These are phyloP conservation scores for Lipomyces yamanashiensis DNA, from an alignment of 805 yeast species.

Conservation along the genomic window DNA sequence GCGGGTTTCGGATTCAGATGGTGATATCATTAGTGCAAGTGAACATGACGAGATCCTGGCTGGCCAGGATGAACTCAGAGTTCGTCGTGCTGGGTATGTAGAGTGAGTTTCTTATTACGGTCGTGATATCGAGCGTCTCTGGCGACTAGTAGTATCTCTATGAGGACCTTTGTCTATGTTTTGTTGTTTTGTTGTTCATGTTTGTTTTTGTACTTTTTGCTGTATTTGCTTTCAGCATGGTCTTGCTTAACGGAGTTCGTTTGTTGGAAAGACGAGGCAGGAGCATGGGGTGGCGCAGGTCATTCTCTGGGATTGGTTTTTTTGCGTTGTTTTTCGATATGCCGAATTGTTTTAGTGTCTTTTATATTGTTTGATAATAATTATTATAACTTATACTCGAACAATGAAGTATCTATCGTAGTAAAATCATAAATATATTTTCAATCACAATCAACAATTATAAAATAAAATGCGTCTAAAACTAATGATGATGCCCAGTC, in stretches of 20 bases:
- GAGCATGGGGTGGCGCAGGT: constrained; percentile 1
- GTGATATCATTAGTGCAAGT: background rate
- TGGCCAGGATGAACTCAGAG: constrained; percentile 12
- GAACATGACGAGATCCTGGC: constrained; percentile 3
- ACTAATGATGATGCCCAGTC: too few relatives aligned
- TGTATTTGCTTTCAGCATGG: background rate
- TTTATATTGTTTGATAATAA: too few relatives aligned
- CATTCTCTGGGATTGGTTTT: background rate
- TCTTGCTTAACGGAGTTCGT: background rate
- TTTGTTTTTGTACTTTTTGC: background rate
- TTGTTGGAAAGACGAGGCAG: constrained; percentile 4
- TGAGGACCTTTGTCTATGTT: too few relatives aligned
- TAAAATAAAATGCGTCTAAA: too few relatives aligned
- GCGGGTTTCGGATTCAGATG: constrained; percentile 4
- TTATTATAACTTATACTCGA: too few relatives aligned
- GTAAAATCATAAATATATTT: too few relatives aligned
- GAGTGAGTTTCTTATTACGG: background rate
- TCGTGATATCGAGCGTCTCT: too few relatives aligned
- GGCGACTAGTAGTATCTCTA: too few relatives aligned
- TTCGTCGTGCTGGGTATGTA: constrained; percentile 8
- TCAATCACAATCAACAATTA: too few relatives aligned
- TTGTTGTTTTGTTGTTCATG: background rate
- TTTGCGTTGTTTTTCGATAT: too few relatives aligned
- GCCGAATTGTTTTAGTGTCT: too few relatives aligned
- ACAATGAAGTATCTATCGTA: too few relatives aligned